Percentiles rank a stretch among this genome's conserved stretches.
These are phyloP conservation scores for Epichloe brachyelytri DNA, from an alignment of 2,329 filamentous ascomycete genomes.

Conservation along the genomic window DNA sequence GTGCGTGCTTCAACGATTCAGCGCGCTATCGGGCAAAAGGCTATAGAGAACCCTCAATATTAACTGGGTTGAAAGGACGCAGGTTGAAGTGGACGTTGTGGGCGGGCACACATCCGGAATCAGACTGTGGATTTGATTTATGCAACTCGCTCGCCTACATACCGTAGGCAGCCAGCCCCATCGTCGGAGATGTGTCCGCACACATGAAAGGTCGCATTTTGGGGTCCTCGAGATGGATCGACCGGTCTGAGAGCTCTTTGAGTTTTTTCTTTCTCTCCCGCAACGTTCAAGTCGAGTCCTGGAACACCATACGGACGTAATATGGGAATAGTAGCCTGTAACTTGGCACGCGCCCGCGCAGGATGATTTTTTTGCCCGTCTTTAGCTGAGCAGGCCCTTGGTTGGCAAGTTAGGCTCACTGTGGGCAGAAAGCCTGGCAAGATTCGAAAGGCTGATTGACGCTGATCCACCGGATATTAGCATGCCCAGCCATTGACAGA, in stretches of 20 bases:
- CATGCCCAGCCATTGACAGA: neutral
- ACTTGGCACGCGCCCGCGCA: neutral
- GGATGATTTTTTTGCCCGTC: neutral
- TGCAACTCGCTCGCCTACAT: constrained; percentile 3
- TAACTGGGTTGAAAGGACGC: neutral
- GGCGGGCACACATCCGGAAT: constrained; percentile 1
- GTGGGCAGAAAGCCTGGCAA: neutral
- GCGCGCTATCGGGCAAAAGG: neutral
- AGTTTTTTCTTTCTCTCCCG: neutral
- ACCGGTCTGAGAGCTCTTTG: neutral
- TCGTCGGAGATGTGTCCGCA: constrained; percentile 5
- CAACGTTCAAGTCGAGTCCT: neutral
- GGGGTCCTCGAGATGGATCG: constrained; percentile 2
- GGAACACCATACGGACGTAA: neutral
- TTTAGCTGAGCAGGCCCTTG: neutral
- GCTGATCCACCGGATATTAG: neutral
- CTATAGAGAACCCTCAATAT: constrained; percentile 2
- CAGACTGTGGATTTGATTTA: neutral
- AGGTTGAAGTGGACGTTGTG: constrained; percentile 1
- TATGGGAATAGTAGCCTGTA: neutral
- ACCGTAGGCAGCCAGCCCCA: constrained; percentile 1
- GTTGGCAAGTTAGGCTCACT: neutral
- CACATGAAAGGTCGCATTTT: constrained; percentile 4
- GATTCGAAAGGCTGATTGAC: neutral
- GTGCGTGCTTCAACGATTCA: neutral